Percentiles rank a stretch among this genome's conserved stretches.
phyloP scores from a whole-genome alignment of 1,284 basidiomycete species.

The Crucibulum cyathiforme region DNA sequence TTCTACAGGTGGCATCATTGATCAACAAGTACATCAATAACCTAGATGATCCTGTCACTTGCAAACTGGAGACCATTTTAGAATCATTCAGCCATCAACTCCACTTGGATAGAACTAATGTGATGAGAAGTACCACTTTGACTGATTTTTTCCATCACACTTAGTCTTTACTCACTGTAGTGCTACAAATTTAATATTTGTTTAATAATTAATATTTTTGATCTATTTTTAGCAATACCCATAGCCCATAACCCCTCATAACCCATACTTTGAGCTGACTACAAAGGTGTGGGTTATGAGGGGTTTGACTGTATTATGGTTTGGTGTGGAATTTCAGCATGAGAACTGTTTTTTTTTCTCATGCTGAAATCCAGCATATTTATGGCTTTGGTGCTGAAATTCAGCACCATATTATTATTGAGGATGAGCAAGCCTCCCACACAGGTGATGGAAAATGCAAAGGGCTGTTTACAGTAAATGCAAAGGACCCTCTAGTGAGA shows the following conservation, averaged over 20 bases:
- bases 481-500: no score
- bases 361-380: no score
- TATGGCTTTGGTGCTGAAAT: no score
- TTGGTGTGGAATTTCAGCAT: no score
- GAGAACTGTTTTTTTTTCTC: no score
- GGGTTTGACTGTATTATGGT: no score
- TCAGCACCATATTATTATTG: no score
- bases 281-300: no score
- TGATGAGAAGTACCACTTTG: constrained; percentile 9
- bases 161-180: background rate
- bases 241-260: background rate
- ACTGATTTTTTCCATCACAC: constrained; percentile 10
- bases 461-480: no score
- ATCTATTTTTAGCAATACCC: background rate
- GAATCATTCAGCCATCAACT: constrained; percentile 17
- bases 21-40: constrained; percentile 15
- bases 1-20: constrained; percentile 1
- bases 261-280: background rate
- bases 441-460: no score
- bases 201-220: background rate
- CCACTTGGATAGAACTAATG: constrained; percentile 8
- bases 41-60: constrained; percentile 17
- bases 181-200: background rate
- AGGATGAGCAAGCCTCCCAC: no score
- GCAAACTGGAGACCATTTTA: constrained; percentile 21